A percentile compares a stretch with the other conserved stretches of the same genome.
These are phyloP conservation scores for Rhododendron griersonianum DNA, from an alignment of 148 eudicot species.

Conservation along the genomic window DNA sequence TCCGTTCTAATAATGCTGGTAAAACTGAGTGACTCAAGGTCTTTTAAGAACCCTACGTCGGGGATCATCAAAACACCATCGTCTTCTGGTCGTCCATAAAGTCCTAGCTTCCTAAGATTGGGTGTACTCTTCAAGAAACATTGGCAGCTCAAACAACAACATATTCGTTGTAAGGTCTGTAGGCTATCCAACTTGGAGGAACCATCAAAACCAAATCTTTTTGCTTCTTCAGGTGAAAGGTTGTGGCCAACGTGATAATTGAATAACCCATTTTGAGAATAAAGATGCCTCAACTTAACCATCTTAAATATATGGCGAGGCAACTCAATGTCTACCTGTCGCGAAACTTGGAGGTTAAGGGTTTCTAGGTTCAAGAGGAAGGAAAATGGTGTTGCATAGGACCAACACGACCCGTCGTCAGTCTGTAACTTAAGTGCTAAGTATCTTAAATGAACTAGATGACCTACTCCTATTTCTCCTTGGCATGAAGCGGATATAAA, in stretches of 20 bases:
- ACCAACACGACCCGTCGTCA: not conserved
- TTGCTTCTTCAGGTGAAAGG: not conserved
- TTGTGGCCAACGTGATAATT: not conserved
- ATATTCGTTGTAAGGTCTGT: not conserved
- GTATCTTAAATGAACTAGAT: no score
- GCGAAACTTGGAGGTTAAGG: no score
- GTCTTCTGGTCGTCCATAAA: not conserved
- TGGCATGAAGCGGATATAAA: no score
- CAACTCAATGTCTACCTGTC: not conserved
- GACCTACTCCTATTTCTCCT: no score
- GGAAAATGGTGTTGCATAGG: not conserved
- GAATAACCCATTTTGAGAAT: not conserved
- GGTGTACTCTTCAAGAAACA: not conserved
- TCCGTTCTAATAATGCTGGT: not conserved
- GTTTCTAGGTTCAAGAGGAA: no score
- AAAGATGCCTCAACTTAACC: slow-evolving; percentile 6
- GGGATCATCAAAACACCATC: no score
- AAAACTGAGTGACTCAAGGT: not conserved
- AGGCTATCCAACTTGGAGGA: not conserved
- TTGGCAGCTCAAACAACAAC: not conserved
- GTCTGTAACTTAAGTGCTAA: no score
- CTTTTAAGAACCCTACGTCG: no score
- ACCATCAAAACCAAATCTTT: not conserved
- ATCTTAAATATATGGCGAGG: not conserved
- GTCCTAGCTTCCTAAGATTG: not conserved